These are phyloP conservation scores for Yamagishiella unicocca DNA, from an alignment of 139 green algal species.

Conservation along the genomic window DNA sequence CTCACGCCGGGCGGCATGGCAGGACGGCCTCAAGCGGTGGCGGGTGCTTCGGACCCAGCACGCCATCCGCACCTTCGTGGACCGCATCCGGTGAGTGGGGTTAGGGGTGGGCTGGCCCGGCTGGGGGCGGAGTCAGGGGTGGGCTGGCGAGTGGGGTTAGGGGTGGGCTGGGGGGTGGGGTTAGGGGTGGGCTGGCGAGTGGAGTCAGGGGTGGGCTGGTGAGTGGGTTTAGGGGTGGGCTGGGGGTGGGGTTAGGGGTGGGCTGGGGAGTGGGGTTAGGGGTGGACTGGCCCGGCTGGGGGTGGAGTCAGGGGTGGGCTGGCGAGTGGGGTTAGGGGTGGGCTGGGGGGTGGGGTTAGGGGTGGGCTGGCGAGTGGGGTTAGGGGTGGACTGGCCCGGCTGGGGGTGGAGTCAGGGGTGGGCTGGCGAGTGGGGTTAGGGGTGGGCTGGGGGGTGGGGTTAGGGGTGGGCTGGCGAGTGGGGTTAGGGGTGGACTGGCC, in stretches of 20 bases:
- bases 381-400: too few relatives aligned
- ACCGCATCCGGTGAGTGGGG: slow-evolving; percentile 50
- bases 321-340: too few relatives aligned
- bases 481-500: too few relatives aligned
- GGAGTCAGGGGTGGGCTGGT: not conserved
- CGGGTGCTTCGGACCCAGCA: slow-evolving; percentile 70
- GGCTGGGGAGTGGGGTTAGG: not conserved
- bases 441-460: too few relatives aligned
- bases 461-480: too few relatives aligned
- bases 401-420: too few relatives aligned
- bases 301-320: too few relatives aligned
- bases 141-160: not conserved
- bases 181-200: not conserved
- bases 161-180: not conserved
- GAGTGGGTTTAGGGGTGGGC: not conserved
- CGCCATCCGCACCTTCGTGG: slow-evolving; percentile 61
- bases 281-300: too few relatives aligned
- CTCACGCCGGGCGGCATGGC: slow-evolving; percentile 55
- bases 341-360: too few relatives aligned
- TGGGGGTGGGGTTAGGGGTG: not conserved
- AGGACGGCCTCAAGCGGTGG: slow-evolving; percentile 62
- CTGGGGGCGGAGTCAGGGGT: not conserved
- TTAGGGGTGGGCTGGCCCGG: not conserved
- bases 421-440: too few relatives aligned
- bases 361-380: too few relatives aligned